Percentiles rank a stretch among this genome's conserved stretches.
Conservation (phyloP, 495 filamentous ascomycete species). For the Penicillium robsamsonii region DNA sequence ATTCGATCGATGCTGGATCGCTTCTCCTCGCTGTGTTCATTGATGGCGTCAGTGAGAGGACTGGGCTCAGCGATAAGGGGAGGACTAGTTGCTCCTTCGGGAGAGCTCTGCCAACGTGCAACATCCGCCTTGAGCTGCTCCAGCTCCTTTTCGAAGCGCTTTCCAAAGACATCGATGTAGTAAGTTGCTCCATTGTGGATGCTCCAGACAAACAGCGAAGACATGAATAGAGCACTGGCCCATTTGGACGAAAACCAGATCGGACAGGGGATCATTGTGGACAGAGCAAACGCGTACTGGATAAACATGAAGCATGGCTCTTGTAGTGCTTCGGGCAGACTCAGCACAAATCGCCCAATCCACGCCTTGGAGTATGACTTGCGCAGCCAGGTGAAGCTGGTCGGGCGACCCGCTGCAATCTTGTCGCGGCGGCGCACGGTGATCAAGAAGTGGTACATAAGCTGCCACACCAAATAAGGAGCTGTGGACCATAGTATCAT, state of each 20-base stretch:
- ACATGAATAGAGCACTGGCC: conserved; percentile 72
- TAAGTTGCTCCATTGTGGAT: conserved; percentile 94
- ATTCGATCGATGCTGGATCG: conserved; percentile 40
- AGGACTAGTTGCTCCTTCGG: conserved; percentile 38
- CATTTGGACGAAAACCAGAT: conserved; percentile 92
- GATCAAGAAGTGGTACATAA: conserved; percentile 88
- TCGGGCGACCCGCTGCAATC: conserved; percentile 93
- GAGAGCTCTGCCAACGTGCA: conserved; percentile 73
- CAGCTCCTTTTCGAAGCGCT: conserved; percentile 92
- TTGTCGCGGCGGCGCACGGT: conserved; percentile 88
- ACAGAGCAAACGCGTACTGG: conserved; percentile 84
- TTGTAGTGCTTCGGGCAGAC: conserved; percentile 71
- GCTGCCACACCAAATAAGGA: conserved; percentile 90
- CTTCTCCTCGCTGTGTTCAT: conserved; percentile 28
- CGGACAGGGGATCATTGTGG: conserved; percentile 92
- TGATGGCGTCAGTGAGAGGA: conserved; percentile 18
- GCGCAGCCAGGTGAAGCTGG: conserved; percentile 96
- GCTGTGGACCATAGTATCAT: conserved; percentile 95
- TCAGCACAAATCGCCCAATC: conserved; percentile 82
- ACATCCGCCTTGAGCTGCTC: conserved; percentile 89
- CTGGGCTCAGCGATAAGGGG: conserved; percentile 25
- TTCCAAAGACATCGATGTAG: conserved; percentile 97
- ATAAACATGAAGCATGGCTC: conserved; percentile 94
- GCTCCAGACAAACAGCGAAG: conserved; percentile 81
- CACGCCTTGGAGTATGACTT: conserved; percentile 81